Percentiles rank a stretch among this genome's conserved stretches.
phyloP scores from a whole-genome alignment of 1,139 yeast genomes.

The Saccharomycopsis hybrid region DNA sequence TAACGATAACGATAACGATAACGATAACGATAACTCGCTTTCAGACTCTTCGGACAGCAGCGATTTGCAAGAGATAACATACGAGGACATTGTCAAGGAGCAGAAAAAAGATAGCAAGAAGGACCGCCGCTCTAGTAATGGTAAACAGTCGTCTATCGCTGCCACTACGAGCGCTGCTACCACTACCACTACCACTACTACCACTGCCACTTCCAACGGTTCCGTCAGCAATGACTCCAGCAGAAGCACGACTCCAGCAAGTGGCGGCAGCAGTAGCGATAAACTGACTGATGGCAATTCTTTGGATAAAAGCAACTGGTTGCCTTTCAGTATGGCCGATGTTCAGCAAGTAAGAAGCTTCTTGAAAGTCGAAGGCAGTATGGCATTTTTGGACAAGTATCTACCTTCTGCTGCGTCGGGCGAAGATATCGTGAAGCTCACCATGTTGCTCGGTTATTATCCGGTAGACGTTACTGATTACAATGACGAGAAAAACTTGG shows the following conservation, averaged over 20 bases:
- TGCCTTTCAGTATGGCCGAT: slow-evolving; percentile 34
- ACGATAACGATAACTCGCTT: no score
- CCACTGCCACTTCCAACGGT: no score
- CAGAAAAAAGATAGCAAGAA: neutral
- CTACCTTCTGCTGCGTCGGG: slow-evolving; percentile 38
- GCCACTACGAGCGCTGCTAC: no score
- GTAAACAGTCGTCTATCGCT: neutral
- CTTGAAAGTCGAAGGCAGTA: slow-evolving; percentile 56
- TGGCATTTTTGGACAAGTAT: slow-evolving; percentile 49
- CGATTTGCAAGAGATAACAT: slow-evolving; percentile 5
- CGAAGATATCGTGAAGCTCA: slow-evolving; percentile 24
- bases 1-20: no score
- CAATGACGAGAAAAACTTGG: slow-evolving; percentile 37
- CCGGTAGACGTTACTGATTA: slow-evolving; percentile 28
- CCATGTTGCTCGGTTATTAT: slow-evolving; percentile 27
- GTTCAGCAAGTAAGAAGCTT: slow-evolving; percentile 46
- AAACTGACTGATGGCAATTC: neutral
- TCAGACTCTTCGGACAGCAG: slow-evolving; percentile 1
- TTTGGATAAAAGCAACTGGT: neutral
- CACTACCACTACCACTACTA: no score
- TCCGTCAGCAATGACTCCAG: neutral
- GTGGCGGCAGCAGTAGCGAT: neutral
- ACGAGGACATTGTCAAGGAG: slow-evolving; percentile 3
- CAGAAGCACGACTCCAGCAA: neutral
- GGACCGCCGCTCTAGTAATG: neutral